Evolutionary conservation across 1,139 yeast species (phyloP), one percentile per base, ranked within the genome.

Genomic region (Saccharomyces uvarum): DNA sequence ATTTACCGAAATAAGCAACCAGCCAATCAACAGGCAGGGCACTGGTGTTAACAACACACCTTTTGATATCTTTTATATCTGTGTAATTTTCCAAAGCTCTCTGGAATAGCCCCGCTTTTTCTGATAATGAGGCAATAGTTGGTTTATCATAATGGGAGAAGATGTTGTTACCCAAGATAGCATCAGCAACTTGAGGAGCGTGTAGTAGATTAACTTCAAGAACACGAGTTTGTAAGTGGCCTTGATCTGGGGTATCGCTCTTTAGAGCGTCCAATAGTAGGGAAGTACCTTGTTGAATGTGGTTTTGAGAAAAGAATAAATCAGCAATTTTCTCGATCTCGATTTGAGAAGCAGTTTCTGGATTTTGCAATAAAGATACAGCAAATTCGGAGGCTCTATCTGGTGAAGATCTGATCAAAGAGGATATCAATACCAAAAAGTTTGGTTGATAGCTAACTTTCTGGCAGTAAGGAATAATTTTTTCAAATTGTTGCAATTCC

Each of bases 121-220:
- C 99, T 73, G 97, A 84, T 61, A 95, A 79, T 59, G 85, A 81
- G 32, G 98, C 99, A 70, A 93, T 85, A 48, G 95, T 84, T 64
- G 96, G 91, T 65, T 89, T 88, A 73, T 93, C 99, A 72, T 89
- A 93, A 69, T 91, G 97, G 61, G 93, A 84, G 75, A 95, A 95
- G 90, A 93, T 91, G 59, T 86, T 85, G 73, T 93, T 93, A 57
- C 98, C 97, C 68, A 93, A 80, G 62, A 93, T 95, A 19, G 99
- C 99, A 74, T 95, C 99, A 48, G 99, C 99, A 55, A 95, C 99
- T 78, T 95, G 99, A 52, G 99, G 99, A 9, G 99, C 99, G 70
- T 91, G 95, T 70, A 88, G 74, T 70, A 95, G 78, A 72, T 95
- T 95, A 63, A 88, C 90, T 74, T 95, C 99, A 64, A 95, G 81